A percentile compares a stretch with the other conserved stretches of the same genome.
Evolutionary conservation across 2,329 filamentous ascomycete species (phyloP).

Genomic region (Penicillium glabrum): DNA sequence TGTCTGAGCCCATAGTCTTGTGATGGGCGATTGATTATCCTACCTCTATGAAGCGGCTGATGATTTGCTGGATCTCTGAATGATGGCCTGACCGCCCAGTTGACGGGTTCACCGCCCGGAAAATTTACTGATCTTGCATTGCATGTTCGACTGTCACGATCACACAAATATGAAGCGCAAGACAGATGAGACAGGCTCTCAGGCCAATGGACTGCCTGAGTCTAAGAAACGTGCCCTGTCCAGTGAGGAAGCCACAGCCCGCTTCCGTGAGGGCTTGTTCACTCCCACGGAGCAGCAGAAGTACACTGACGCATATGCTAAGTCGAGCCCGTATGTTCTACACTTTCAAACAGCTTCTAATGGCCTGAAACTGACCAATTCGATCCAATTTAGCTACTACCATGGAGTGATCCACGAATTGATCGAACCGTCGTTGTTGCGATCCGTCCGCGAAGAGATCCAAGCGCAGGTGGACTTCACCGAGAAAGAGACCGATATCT

Average conservation of each 20-base stretch:
- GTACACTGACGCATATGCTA: constrained; percentile 44
- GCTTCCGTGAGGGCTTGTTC: constrained; percentile 48
- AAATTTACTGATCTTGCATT: background rate
- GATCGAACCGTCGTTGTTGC: constrained; percentile 78
- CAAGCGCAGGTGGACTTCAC: constrained; percentile 90
- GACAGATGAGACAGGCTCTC: constrained; percentile 32
- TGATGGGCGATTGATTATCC: too few species aligned
- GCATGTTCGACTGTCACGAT: background rate
- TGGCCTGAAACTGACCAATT: background rate
- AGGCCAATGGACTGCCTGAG: constrained; percentile 34
- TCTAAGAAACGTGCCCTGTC: constrained; percentile 42
- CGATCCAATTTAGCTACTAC: constrained; percentile 63
- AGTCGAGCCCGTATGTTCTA: constrained; percentile 43
- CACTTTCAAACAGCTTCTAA: background rate
- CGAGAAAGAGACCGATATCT: constrained; percentile 98
- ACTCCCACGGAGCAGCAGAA: constrained; percentile 40
- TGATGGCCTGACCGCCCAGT: constrained; percentile 7
- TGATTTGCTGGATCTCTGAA: too few species aligned
- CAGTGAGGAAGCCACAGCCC: constrained; percentile 37
- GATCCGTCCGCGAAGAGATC: constrained; percentile 84
- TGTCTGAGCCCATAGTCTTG: too few species aligned
- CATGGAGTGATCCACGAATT: constrained; percentile 85
- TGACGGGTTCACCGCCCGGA: constrained; percentile 16
- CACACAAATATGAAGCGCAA: constrained; percentile 46
- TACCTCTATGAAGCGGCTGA: too few species aligned